These are phyloP conservation scores for Podospora pseudopauciseta DNA, from an alignment of 495 filamentous ascomycete species.

Conservation along the genomic window DNA sequence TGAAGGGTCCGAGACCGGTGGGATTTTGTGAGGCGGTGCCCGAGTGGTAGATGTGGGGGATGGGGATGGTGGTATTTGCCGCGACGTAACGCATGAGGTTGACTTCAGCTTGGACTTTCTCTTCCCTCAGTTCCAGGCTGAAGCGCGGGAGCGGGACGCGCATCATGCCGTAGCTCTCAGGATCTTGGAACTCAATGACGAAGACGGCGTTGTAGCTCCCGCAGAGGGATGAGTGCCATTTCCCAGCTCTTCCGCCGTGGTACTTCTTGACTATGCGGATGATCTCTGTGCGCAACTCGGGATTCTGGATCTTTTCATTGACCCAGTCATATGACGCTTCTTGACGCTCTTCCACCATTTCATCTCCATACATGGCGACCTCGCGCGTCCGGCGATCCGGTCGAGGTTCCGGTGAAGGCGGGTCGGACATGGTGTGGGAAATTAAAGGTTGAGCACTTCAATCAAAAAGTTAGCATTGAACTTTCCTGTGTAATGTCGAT, in stretches of 20 bases:
- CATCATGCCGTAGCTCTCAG: not conserved
- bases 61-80: slow-evolving; percentile 39
- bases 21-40: slow-evolving; percentile 31
- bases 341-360: not conserved
- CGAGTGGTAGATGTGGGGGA: slow-evolving; percentile 38
- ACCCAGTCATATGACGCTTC: not conserved
- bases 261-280: not conserved
- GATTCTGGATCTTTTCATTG: not conserved
- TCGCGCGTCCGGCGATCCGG: not conserved
- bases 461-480: too few species aligned
- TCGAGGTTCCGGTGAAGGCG: too few species aligned
- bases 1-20: slow-evolving; percentile 40
- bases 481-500: too few species aligned
- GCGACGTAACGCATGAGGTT: slow-evolving; percentile 42
- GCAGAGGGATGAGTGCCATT: not conserved
- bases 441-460: too few species aligned
- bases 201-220: slow-evolving; percentile 15
- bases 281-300: not conserved
- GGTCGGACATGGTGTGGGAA: too few species aligned
- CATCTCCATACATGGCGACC: not conserved
- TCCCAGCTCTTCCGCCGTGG: not conserved
- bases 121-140: slow-evolving; percentile 29
- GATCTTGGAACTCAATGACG: slow-evolving; percentile 6
- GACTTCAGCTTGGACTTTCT: slow-evolving; percentile 42
- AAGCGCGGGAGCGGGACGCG: slow-evolving; percentile 3